phyloP scores from a whole-genome alignment of 2,329 filamentous ascomycete genomes.

The Alternaria angustiovoidea region DNA sequence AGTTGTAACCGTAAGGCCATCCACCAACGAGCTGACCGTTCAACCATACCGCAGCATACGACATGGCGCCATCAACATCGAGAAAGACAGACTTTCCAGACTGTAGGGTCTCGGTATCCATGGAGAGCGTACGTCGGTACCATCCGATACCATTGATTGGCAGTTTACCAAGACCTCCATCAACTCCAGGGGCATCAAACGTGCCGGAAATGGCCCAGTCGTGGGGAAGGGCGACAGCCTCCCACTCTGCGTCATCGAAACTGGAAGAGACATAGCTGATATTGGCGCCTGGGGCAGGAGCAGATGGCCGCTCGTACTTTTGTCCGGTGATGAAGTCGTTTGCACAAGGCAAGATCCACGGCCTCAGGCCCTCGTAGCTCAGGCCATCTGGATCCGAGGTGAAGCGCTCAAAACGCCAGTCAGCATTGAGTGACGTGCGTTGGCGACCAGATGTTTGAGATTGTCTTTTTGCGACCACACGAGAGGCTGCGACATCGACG shows the following conservation, averaged over 20 bases:
- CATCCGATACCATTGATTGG: conserved; percentile 63
- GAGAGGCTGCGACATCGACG: conserved; percentile 14
- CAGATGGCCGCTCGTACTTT: conserved; percentile 44
- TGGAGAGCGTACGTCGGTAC: conserved; percentile 57
- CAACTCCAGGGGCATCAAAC: conserved; percentile 50
- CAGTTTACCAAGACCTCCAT: conserved; percentile 54
- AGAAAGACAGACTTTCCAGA: conserved; percentile 54
- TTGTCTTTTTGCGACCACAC: conserved; percentile 10
- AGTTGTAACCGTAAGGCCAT: conserved; percentile 62
- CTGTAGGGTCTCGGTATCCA: conserved; percentile 37
- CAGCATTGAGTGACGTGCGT: conserved; percentile 47
- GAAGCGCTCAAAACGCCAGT: conserved; percentile 53
- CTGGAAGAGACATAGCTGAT: conserved; percentile 43
- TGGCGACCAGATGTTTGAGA: conserved; percentile 25
- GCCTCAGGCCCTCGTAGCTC: conserved; percentile 50
- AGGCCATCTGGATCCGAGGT: conserved; percentile 50
- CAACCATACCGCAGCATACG: conserved; percentile 62
- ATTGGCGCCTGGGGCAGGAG: conserved; percentile 37
- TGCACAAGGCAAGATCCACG: conserved; percentile 54
- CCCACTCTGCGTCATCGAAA: conserved; percentile 56
- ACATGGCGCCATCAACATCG: conserved; percentile 63
- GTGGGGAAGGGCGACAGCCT: conserved; percentile 55
- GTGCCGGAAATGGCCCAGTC: conserved; percentile 61
- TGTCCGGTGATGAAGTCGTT: conserved; percentile 53
- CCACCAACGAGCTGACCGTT: conserved; percentile 61